Base-by-base conservation (phyloP, 1,139 yeast genomes). In the Protomyces pachydermus region DNA sequence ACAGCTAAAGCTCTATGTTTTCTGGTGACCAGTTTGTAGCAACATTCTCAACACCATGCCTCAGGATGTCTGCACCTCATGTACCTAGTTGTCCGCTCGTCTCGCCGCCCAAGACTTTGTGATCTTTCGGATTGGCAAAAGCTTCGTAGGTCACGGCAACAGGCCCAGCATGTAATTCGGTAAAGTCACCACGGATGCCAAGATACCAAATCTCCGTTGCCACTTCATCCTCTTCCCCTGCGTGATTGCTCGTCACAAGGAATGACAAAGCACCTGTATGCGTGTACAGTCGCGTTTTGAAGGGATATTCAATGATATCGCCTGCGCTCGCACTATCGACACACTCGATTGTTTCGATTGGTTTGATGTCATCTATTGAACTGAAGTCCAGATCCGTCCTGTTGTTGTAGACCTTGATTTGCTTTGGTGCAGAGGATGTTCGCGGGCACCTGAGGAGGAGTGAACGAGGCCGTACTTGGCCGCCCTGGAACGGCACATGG, bases 111-210 rank as follows among this genome's bases (percentile, higher is more conserved):
- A 25, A 52, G 25, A 46, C 54, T 45, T 85, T 85, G 74, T 91
- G 97, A 73, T 91, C 97, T 2, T 87, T 84, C 0, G 97, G 97
- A 72, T 91, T 91, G 5, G 98, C 95, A 0, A 97, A 96, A 67
- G 91, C 84, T 74, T 91, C 98, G 74, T 91, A 91, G 34, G 87
- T 72, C 0, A 96, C 80, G 23, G 87, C 81, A 20, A 88, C 84
- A 0, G 96, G 96, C 66, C 83, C 89, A 70, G 80, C 82, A 60
- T 78, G 18, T 46, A 68, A 64, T 39, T 67, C 84, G 3, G 86
- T 81, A 73, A 80, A 85, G 69, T 88, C 95, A 0, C 98, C 98
- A 61, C 97, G 78, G 45, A 93, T 74, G 65, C 95, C 98, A 58
- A 91, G 76, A 71, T 85, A 87, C 70, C 86, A 86, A 1, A 91